A percentile compares a stretch with the other conserved stretches of the same genome.
Conservation (phyloP, 202 grass and related monocot genomes). For the Miscanthus sacchariflorus region DNA sequence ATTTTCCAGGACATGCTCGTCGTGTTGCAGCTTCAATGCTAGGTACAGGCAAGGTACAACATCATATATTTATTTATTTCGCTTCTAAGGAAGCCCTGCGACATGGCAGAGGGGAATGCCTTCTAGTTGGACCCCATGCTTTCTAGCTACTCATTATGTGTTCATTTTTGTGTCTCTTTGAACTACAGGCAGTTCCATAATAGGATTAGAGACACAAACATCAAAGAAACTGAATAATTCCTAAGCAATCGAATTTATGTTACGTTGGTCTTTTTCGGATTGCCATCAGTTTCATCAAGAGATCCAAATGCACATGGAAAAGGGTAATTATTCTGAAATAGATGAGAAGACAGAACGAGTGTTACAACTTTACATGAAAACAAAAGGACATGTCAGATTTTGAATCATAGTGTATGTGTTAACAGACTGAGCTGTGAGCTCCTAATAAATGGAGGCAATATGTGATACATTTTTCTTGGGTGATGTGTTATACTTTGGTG, state of each 20-base stretch:
- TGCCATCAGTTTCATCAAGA: background rate
- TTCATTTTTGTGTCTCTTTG: conserved; percentile 36
- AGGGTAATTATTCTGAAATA: background rate
- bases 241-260: conserved; percentile 7
- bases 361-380: background rate
- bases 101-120: conserved; percentile 7
- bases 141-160: conserved; percentile 9
- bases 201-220: conserved; percentile 14
- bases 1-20: conserved; percentile 38
- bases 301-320: background rate
- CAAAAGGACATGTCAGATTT: conserved; percentile 20
- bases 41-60: conserved; percentile 25
- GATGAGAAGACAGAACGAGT: background rate
- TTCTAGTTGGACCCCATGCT: conserved; percentile 38
- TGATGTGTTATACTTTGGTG: conserved; percentile 23
- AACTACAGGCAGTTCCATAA: conserved; percentile 19
- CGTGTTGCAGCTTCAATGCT: conserved; percentile 20
- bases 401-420: background rate
- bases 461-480: background rate
- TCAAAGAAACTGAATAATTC: background rate
- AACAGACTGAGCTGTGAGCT: background rate
- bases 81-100: conserved; percentile 36
- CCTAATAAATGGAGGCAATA: conserved; percentile 22
- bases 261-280: background rate
- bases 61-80: conserved; percentile 40